These are phyloP conservation scores for Leishmania tarentolae DNA, from an alignment of 208 protist genomes.

Conservation along the genomic window DNA sequence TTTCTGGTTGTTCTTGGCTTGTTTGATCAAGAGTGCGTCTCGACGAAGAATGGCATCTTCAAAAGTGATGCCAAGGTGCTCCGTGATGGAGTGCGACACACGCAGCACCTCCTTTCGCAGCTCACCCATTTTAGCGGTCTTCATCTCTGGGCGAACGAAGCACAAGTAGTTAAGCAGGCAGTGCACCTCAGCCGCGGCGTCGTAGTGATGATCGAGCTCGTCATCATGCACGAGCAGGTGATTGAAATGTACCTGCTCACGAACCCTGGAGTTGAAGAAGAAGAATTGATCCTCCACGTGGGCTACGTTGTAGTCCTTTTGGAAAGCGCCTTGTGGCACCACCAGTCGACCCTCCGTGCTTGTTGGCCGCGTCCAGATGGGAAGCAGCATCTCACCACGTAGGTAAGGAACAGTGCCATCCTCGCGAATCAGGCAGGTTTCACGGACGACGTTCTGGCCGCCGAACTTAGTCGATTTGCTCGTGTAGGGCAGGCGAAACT, in stretches of 20 bases:
- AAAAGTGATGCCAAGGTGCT: constrained; percentile 70
- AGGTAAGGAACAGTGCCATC: constrained; percentile 89
- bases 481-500: constrained; percentile 96
- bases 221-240: constrained; percentile 63
- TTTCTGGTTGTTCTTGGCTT: constrained; percentile 36
- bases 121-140: constrained; percentile 27
- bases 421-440: constrained; percentile 57
- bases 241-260: constrained; percentile 92
- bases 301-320: constrained; percentile 73
- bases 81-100: constrained; percentile 67
- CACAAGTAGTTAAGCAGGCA: constrained; percentile 77
- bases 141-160: constrained; percentile 66
- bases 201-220: constrained; percentile 95
- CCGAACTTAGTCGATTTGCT: constrained; percentile 55
- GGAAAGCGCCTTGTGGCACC: constrained; percentile 69
- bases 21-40: constrained; percentile 79
- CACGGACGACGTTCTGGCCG: constrained; percentile 33
- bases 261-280: constrained; percentile 93
- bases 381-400: constrained; percentile 89
- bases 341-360: constrained; percentile 96
- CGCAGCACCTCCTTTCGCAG: constrained; percentile 61
- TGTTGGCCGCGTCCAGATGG: constrained; percentile 95
- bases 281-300: constrained; percentile 94
- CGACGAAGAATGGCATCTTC: constrained; percentile 71
- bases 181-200: constrained; percentile 91